A percentile compares a stretch with the other conserved stretches of the same genome.
Conservation (phyloP, 768 basidiomycete genomes). For the Termitomyces heimii region DNA sequence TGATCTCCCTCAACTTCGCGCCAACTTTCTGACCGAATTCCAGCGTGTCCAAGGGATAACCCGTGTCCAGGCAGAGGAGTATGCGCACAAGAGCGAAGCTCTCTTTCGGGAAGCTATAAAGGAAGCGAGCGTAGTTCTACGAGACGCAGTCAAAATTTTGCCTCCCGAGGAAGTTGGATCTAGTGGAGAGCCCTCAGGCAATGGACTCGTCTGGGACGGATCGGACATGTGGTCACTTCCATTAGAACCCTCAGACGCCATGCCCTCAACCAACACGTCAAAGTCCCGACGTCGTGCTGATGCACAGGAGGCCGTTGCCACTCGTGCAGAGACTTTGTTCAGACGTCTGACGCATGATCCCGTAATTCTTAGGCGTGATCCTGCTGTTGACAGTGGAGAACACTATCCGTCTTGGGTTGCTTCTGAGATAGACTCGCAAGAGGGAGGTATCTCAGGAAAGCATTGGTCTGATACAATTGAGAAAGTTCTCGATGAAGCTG, state of each 20-base stretch:
- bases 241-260: conserved; percentile 21
- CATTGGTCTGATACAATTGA: conserved; percentile 51
- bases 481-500: conserved; percentile 41
- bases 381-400: conserved; percentile 54
- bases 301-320: conserved; percentile 53
- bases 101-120: conserved; percentile 64
- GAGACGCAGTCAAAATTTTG: conserved; percentile 88
- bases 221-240: conserved; percentile 82
- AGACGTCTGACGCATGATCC: conserved; percentile 70
- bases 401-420: conserved; percentile 54
- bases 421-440: conserved; percentile 43
- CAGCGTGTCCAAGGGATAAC: conserved; percentile 72
- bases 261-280: not conserved
- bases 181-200: not conserved
- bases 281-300: conserved; percentile 19
- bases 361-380: conserved; percentile 70
- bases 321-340: conserved; percentile 73
- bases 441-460: conserved; percentile 52
- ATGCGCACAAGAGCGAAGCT: conserved; percentile 68
- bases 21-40: conserved; percentile 58
- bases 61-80: conserved; percentile 77
- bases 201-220: conserved; percentile 73
- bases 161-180: conserved; percentile 57
- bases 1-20: conserved; percentile 64
- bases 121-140: conserved; percentile 76